phyloP scores from a whole-genome alignment of 2,329 filamentous ascomycete genomes.

The Coniochaeta sp. region DNA sequence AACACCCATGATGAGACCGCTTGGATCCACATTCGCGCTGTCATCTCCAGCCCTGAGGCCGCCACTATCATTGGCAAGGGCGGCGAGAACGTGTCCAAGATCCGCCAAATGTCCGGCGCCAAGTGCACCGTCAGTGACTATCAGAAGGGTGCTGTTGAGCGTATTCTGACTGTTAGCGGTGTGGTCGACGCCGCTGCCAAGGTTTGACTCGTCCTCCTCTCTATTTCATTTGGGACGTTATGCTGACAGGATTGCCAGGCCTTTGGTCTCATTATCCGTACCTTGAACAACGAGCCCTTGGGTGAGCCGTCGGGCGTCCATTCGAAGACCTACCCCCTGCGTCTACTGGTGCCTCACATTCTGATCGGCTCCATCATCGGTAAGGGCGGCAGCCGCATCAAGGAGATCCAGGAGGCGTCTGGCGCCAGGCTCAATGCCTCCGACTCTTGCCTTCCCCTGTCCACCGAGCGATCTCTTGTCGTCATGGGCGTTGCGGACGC shows the following conservation, averaged over 20 bases:
- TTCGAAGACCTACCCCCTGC: conserved; percentile 95
- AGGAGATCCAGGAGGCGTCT: conserved; percentile 96
- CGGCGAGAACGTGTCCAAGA: conserved; percentile 96
- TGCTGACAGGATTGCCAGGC: conserved; percentile 55
- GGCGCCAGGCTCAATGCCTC: conserved; percentile 95
- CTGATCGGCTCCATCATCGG: conserved; percentile 98
- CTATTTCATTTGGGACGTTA: conserved; percentile 18
- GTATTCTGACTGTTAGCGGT: conserved; percentile 94
- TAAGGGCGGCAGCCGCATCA: conserved; percentile 90
- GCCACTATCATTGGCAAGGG: conserved; percentile 98
- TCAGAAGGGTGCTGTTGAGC: conserved; percentile 91
- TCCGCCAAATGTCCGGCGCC: conserved; percentile 87
- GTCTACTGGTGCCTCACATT: conserved; percentile 94
- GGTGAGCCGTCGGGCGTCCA: conserved; percentile 81
- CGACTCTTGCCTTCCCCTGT: conserved; percentile 87
- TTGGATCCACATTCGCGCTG: conserved; percentile 95
- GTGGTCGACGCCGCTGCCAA: conserved; percentile 95
- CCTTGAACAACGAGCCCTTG: conserved; percentile 92
- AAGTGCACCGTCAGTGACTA: conserved; percentile 99
- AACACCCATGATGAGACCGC: conserved; percentile 77
- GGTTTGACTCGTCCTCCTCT: conserved; percentile 43
- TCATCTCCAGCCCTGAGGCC: conserved; percentile 95
- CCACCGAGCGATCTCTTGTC: conserved; percentile 94
- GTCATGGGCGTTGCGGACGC: conserved; percentile 97
- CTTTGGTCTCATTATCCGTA: conserved; percentile 96